These are phyloP conservation scores for Fraxinus quadrangulata DNA, from an alignment of 257 asterid species.

Conservation along the genomic window DNA sequence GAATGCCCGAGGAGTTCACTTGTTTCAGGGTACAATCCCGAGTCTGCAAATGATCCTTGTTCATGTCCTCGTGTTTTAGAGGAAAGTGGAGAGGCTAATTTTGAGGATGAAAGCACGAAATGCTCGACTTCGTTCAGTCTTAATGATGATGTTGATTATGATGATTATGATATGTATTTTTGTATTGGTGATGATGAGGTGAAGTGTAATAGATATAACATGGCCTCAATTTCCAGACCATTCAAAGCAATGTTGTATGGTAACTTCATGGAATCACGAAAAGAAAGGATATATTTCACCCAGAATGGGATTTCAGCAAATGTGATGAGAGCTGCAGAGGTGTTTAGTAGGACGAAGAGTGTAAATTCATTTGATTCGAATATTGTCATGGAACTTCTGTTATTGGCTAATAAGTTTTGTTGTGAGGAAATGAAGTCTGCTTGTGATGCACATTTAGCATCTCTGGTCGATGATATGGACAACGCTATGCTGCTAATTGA, in stretches of 20 bases:
- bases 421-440: constrained; percentile 80
- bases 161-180: constrained; percentile 67
- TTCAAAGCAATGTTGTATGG: constrained; percentile 82
- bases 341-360: constrained; percentile 64
- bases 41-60: constrained; percentile 69
- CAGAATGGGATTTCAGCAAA: constrained; percentile 63
- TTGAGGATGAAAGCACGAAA: constrained; percentile 40
- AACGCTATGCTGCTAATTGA: constrained; percentile 65
- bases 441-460: constrained; percentile 73
- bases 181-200: constrained; percentile 84
- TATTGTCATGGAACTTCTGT: constrained; percentile 68
- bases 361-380: constrained; percentile 64
- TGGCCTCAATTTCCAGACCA: constrained; percentile 83
- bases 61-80: constrained; percentile 38
- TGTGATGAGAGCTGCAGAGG: constrained; percentile 79
- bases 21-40: constrained; percentile 81
- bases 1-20: constrained; percentile 76
- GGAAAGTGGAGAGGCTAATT: constrained; percentile 34
- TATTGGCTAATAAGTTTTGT: constrained; percentile 78
- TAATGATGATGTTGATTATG: constrained; percentile 40
- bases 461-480: constrained; percentile 68
- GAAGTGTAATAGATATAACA: constrained; percentile 69
- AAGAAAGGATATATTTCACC: constrained; percentile 72
- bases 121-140: constrained; percentile 65
- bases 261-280: constrained; percentile 68